Base-by-base conservation (phyloP, 2,329 filamentous ascomycete species). In the Trichoderma sp. region DNA sequence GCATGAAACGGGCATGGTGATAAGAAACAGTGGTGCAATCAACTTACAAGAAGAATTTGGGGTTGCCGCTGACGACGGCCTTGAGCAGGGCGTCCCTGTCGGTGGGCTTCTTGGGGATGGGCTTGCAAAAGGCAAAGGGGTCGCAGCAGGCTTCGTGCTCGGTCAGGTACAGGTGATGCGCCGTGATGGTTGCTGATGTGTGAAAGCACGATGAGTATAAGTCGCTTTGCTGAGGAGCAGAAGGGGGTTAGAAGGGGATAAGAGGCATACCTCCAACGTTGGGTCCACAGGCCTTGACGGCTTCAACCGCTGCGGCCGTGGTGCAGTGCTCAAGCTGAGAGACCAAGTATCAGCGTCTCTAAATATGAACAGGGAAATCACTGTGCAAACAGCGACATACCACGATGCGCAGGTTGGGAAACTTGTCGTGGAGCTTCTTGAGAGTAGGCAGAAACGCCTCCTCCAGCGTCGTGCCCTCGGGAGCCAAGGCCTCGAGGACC, bases 131-230 rank as follows among this genome's bases (percentile, higher is more conserved):
- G 73, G 77, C 77, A 60, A 79, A 76, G 30, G 73, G 72, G 21
- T 87, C 86, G 81, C 89, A 90, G 65, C 78, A 78, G 66, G 78
- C 80, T 71, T 93, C 88, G 71, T 95, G 90, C 17, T 91, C 87
- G 14, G 90, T 92, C 39, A 97, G 83, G 70, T 86, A 92, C 24
- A 96, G 81, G 73, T 97, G 93, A 73, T 97, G 93, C 2, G 92
- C 91, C 0, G 93, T 97, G 69, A 96, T 92, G 10, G 91, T 94
- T 4, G 84, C 89, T 76, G 67, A 5, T 6, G 14, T 19, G 7
- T 34, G 2, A n/a, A 50, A 24, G 1, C 34, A n/a, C 3, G 2
- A 58, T 69, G 44, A 68, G 54, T n/a, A 47, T 5, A 7, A 19
- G 3, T 21, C 30, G 9, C 4, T 30, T 2, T 1, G 21, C 7